Evolutionary conservation across 768 basidiomycete species (phyloP), one percentile per base, ranked within the genome.

Genomic region (Hirschioporus abietinus): DNA sequence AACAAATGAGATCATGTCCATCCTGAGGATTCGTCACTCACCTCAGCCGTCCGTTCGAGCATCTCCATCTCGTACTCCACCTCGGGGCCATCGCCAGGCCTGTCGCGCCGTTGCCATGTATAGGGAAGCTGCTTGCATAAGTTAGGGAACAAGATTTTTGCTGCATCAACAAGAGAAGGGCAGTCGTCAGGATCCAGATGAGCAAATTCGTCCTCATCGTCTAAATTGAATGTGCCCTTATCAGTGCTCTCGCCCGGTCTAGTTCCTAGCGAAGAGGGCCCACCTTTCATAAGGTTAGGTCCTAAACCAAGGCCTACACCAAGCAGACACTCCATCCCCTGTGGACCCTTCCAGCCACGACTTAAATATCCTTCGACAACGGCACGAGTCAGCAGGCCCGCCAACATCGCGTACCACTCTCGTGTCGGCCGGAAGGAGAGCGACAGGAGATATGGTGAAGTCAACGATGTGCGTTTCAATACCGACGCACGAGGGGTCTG

Each of bases 331-430:
- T 92, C 88, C 10, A 88, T 82, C 6, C 88, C 86, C 52, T 87
- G 84, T 0, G 84, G 77, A 0, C 93, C 92, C 30, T 82, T 83
- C 93, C 93, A 96, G 0, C 90, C 89, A 10, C 87, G 89, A 1
- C 87, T 88, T 60, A 95, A 81, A 72, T 95, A 95, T 0, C 93
- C 93, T 72, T 96, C 92, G 64, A 95, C 76, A 23, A 88, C 90
- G 0, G 92, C 92, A n/a, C 93, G 85, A 6, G 92, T 92, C 30
- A 93, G 79, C 25, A 96, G 78, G 1, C 90, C 88, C 0, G 86
- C 85, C 18, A 94, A 80, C 15, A 96, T 81, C 77, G 89, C 82
- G 75, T 93, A 95, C 93, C 93, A 95, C 69, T 88, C 86, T 26
- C 84, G 78, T 27, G 91, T 88, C 0, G 93, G 93, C 1, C 82